Evolutionary conservation across 495 filamentous ascomycete genomes (phyloP).

Genomic region (Podospora conica): DNA sequence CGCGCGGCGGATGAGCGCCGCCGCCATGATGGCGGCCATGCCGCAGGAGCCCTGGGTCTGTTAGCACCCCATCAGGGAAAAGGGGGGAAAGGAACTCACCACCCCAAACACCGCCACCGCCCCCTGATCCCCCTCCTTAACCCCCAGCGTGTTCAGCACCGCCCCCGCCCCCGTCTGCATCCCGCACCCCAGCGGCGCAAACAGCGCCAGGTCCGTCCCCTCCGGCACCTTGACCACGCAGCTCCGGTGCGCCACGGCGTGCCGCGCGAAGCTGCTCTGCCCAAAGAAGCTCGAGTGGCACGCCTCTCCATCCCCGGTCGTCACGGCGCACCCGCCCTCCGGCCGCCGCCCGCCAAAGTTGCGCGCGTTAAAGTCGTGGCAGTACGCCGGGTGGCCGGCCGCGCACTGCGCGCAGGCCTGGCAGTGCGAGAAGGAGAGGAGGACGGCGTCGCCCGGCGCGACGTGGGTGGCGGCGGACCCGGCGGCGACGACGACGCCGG

Average conservation of each 20-base stretch:
- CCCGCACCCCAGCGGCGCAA: constrained; percentile 44
- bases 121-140: constrained; percentile 46
- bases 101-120: constrained; percentile 66
- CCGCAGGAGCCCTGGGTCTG: constrained; percentile 28
- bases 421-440: constrained; percentile 41
- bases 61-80: neutral
- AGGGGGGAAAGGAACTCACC: constrained; percentile 17
- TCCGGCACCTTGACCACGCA: constrained; percentile 27
- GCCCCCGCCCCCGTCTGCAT: constrained; percentile 43
- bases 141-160: constrained; percentile 37
- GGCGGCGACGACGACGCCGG: constrained; percentile 54
- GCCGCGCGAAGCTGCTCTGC: constrained; percentile 42
- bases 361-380: constrained; percentile 37
- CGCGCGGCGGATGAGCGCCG: constrained; percentile 30
- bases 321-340: constrained; percentile 15
- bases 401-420: constrained; percentile 48
- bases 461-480: constrained; percentile 50
- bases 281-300: constrained; percentile 56
- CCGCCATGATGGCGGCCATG: constrained; percentile 60
- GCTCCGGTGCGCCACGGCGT: constrained; percentile 31
- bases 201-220: constrained; percentile 26
- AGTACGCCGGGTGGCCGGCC: constrained; percentile 59
- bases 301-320: constrained; percentile 48
- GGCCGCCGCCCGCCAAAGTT: constrained; percentile 35
- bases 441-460: constrained; percentile 55